These are phyloP conservation scores for Zychaea mexicana DNA, from an alignment of 371 early-diverging fungal genomes.

Conservation along the genomic window DNA sequence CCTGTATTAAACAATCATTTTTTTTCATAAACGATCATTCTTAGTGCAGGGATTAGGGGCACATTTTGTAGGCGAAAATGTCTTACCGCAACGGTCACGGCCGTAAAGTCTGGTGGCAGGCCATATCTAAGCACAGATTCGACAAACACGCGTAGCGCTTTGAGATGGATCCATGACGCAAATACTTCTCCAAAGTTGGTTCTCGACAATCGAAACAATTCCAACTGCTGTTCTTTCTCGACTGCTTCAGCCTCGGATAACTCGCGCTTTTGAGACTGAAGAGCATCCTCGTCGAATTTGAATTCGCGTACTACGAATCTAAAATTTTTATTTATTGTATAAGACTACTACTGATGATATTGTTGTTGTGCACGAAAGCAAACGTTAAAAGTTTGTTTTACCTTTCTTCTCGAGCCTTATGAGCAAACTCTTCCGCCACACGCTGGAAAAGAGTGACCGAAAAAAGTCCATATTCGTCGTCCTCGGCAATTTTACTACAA, in stretches of 20 bases:
- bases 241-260: constrained; percentile 69
- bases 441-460: constrained; percentile 91
- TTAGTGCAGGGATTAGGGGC: not conserved
- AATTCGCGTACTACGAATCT: constrained; percentile 94
- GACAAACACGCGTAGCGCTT: constrained; percentile 91
- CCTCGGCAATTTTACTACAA: constrained; percentile 81
- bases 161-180: constrained; percentile 91
- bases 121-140: constrained; percentile 98
- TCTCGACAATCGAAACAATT: constrained; percentile 82
- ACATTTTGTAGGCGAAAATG: too few species aligned
- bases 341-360: not conserved
- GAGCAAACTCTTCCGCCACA: constrained; percentile 85
- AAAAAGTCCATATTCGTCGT: constrained; percentile 91
- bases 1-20: too few species aligned
- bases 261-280: constrained; percentile 76
- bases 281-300: constrained; percentile 80
- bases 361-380: not conserved
- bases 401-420: constrained; percentile 87
- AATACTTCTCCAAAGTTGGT: constrained; percentile 94
- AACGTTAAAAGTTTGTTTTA: constrained; percentile 24
- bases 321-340: not conserved
- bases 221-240: constrained; percentile 78
- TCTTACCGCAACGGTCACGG: constrained; percentile 76
- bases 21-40: too few species aligned
- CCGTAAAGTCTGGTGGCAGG: constrained; percentile 92